A percentile compares a stretch with the other conserved stretches of the same genome.
Evolutionary conservation across 2,329 filamentous ascomycete species (phyloP).

Genomic region (Knufia petricola): DNA sequence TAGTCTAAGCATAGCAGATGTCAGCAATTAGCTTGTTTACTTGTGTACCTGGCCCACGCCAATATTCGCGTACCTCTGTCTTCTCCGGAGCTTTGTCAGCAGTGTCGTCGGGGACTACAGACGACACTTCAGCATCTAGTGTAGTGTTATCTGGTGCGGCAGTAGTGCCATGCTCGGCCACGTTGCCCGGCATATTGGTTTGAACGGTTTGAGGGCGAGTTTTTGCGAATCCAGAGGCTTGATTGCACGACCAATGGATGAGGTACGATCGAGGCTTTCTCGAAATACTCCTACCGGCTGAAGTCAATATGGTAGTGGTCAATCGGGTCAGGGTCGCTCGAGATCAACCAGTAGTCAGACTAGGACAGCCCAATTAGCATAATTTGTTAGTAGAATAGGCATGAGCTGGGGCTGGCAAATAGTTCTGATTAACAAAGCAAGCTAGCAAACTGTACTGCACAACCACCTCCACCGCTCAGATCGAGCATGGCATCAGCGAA

Average conservation of each 20-base stretch:
- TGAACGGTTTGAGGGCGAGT: neutral
- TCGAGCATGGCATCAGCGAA: too few species aligned
- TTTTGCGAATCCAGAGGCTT: neutral
- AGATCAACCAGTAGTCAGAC: neutral
- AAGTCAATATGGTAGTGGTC: too few species aligned
- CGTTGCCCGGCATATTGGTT: neutral
- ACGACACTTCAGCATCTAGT: constrained; percentile 13
- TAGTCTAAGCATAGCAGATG: neutral
- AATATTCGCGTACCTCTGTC: neutral
- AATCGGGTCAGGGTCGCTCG: too few species aligned
- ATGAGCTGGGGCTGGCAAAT: neutral
- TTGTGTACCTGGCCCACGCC: too few species aligned
- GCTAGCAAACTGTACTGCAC: neutral
- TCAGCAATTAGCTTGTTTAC: constrained; percentile 8
- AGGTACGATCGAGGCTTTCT: neutral
- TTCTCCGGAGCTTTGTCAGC: constrained; percentile 1
- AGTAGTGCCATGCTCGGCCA: constrained; percentile 7
- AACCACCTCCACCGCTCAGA: neutral
- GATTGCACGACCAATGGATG: neutral
- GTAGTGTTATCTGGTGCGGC: constrained; percentile 15
- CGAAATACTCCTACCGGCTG: neutral
- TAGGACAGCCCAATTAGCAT: neutral
- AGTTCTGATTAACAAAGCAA: neutral
- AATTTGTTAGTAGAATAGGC: too few species aligned
- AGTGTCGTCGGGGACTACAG: constrained; percentile 9